Percentiles rank a stretch among this genome's conserved stretches.
Evolutionary conservation across 345 rosid species (phyloP).

Genomic region (Angophora floribunda): DNA sequence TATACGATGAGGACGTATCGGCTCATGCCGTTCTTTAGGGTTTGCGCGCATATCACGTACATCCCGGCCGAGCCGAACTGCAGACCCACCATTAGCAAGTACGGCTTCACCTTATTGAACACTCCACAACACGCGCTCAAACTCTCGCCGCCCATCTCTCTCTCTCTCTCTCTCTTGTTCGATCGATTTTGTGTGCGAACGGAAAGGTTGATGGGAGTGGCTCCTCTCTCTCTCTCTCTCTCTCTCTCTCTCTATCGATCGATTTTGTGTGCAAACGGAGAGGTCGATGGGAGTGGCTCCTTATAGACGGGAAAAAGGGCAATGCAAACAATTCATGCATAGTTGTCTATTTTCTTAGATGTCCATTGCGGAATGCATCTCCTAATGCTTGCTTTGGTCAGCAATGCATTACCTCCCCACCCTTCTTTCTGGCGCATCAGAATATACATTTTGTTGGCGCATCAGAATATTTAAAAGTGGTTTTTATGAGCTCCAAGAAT

Average conservation of each 20-base stretch:
- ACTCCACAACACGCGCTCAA: neutral
- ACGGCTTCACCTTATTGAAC: conserved; percentile 34
- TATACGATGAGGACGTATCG: conserved; percentile 63
- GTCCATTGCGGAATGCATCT: neutral
- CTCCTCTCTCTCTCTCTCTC: no score
- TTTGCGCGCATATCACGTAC: conserved; percentile 44
- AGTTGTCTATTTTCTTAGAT: neutral
- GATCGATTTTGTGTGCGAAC: neutral
- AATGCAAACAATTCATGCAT: neutral
- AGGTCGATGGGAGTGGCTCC: neutral
- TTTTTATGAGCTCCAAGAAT: neutral
- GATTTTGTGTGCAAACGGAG: neutral
- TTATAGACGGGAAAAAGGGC: neutral
- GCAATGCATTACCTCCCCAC: neutral
- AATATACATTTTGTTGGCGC: neutral
- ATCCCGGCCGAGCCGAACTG: conserved; percentile 67
- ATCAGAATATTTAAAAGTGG: neutral
- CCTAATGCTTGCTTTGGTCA: neutral
- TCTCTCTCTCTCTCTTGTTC: neutral
- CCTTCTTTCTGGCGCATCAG: neutral
- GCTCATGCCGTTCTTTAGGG: conserved; percentile 75
- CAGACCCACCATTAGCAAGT: conserved; percentile 57
- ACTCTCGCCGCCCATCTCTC: neutral
- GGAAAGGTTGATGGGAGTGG: neutral
- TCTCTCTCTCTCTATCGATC: no score